Evolutionary conservation across 31 red algal species (phyloP), one percentile per base, ranked within the genome.

Genomic region (Asparagopsis taxiformis): DNA sequence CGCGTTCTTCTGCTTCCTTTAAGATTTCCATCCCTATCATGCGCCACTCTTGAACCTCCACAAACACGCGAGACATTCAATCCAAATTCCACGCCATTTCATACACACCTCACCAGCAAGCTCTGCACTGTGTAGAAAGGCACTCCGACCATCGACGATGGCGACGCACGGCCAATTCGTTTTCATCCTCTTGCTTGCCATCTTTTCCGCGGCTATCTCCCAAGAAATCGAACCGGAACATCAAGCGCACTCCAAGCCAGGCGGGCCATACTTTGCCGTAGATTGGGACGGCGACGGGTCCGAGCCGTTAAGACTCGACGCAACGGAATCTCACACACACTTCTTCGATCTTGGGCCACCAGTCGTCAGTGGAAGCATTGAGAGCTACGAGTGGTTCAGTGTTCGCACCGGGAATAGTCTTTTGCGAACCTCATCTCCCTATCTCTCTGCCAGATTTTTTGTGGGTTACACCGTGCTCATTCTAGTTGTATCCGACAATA

Each of bases 311-410:
- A 74, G 67, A 3, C 59, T 90, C 28, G 75, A 79, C 20, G 85
- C 68, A 9, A 67, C 58, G 1, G 75, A 73, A 38, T 74, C 65
- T 16, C 85, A 89, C 75, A 74, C 85, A 4, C 85, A 90, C 51
- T 80, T 55, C 51, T 90, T 90, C 63, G 68, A 80, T 34, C 51
- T 55, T 19, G 85, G 85, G 36, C 85, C 85, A 17, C 85, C 85
- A 10, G 38, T 59, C 5, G 59, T 72, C 19, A 65, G 51, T 28
- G 85, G 75, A 55, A 74, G 36, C 26, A 90, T 90, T 38, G 75
- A 74, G 3, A 53, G 55, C 16, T 79, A 90, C 56, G 30, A 68
- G 53, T 90, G 85, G 85, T 65, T 51, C 26, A 53, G 39, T 21
- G 51, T 62, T 6, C 48, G 46, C 9, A 65, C 81, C 25, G 81